Evolutionary conservation across 129 eudicot genomes (phyloP).

Genomic region (Flaveria bidentis): DNA sequence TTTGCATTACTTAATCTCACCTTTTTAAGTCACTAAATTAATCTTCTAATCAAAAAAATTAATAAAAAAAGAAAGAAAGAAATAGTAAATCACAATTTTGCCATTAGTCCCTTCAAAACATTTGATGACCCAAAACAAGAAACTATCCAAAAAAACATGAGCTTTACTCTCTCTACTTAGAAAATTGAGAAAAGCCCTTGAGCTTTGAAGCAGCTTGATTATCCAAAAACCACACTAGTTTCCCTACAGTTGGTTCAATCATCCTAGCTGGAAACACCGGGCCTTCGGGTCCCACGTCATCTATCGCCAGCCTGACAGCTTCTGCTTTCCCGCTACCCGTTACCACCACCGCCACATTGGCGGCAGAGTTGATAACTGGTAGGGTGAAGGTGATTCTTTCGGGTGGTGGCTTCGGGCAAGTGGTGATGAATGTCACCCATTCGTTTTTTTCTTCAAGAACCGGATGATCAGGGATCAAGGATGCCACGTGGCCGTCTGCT

Average conservation of each 20-base stretch:
- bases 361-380: conserved; percentile 86
- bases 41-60: conserved; percentile 1
- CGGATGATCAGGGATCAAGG: conserved; percentile 67
- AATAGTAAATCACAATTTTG: conserved; percentile 33
- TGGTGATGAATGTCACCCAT: conserved; percentile 79
- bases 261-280: conserved; percentile 66
- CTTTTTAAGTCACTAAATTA: conserved; percentile 5
- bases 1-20: not conserved
- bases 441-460: conserved; percentile 57
- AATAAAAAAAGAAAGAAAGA: not conserved
- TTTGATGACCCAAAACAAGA: conserved; percentile 26
- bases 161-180: conserved; percentile 34
- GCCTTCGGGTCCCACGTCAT: conserved; percentile 50
- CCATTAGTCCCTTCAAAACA: conserved; percentile 36
- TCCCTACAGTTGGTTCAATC: conserved; percentile 70
- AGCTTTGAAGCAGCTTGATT: conserved; percentile 71
- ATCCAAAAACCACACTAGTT: conserved; percentile 89
- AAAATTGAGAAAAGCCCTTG: conserved; percentile 46
- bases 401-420: conserved; percentile 83
- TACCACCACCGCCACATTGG: conserved; percentile 75
- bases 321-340: conserved; percentile 78
- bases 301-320: conserved; percentile 57
- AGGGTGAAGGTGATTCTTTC: conserved; percentile 82
- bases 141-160: not conserved
- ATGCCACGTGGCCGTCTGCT: conserved; percentile 84